Evolutionary conservation across 2,329 filamentous ascomycete species (phyloP).

Genomic region (Cladophialophora bantiana): DNA sequence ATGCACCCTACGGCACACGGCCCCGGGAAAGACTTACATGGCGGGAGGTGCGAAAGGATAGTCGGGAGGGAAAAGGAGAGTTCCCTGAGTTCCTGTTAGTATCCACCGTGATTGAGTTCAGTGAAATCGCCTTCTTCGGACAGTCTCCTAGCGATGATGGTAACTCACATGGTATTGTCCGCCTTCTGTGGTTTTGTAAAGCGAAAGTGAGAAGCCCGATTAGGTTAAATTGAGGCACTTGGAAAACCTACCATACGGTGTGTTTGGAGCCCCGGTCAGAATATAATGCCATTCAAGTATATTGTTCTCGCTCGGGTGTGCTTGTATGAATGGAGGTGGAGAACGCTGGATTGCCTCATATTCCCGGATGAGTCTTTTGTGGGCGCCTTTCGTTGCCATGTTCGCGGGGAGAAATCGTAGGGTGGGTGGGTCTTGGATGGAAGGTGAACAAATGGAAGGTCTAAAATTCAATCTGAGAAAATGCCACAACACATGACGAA

Average conservation of each 20-base stretch:
- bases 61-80: constrained; percentile 90
- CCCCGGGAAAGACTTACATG: constrained; percentile 56
- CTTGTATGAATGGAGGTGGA: constrained; percentile 85
- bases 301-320: constrained; percentile 88
- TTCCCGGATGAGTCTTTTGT: constrained; percentile 72
- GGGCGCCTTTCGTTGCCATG: constrained; percentile 76
- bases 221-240: not conserved
- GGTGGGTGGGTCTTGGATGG: constrained; percentile 53
- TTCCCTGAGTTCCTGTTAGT: constrained; percentile 59
- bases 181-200: constrained; percentile 58
- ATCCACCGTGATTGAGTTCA: not conserved
- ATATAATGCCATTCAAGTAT: constrained; percentile 72
- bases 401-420: constrained; percentile 20
- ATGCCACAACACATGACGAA: not conserved
- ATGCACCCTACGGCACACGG: not conserved
- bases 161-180: constrained; percentile 82
- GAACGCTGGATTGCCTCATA: constrained; percentile 73
- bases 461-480: not conserved
- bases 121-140: not conserved
- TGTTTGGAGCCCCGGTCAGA: constrained; percentile 86
- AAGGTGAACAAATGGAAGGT: constrained; percentile 37
- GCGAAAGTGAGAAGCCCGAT: not conserved
- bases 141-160: not conserved
- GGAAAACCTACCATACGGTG: constrained; percentile 68
- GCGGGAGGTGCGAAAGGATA: constrained; percentile 97